These are phyloP conservation scores for Amoebophrya sp. DNA, from an alignment of 169 alveolate genomes.

Conservation along the genomic window DNA sequence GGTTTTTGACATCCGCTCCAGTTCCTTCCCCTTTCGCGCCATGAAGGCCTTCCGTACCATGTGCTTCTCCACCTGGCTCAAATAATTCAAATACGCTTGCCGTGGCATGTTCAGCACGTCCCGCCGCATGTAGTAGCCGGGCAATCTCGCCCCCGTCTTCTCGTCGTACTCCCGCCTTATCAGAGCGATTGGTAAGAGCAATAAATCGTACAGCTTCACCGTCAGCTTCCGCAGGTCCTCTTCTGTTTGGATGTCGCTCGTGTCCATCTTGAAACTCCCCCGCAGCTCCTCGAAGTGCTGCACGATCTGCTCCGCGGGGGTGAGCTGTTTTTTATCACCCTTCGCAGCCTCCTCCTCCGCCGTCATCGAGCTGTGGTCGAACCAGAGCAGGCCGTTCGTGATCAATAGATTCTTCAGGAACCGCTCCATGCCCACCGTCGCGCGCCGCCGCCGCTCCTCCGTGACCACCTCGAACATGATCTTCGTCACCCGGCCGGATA, in stretches of 20 bases:
- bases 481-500: neutral
- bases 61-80: neutral
- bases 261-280: neutral
- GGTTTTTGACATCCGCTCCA: neutral
- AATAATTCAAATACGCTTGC: neutral
- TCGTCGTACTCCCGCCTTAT: neutral
- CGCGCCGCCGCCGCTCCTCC: neutral
- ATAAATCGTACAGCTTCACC: neutral
- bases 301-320: neutral
- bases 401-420: neutral
- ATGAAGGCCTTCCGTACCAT: neutral
- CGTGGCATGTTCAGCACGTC: neutral
- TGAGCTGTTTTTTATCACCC: neutral
- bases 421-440: neutral
- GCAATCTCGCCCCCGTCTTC: neutral
- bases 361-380: neutral
- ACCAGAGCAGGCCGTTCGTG: neutral
- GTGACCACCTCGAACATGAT: conserved; percentile 1
- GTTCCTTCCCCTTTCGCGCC: neutral
- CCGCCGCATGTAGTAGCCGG: neutral
- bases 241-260: neutral
- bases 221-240: neutral
- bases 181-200: neutral
- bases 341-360: neutral
- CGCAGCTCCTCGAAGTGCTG: neutral